phyloP scores from a whole-genome alignment of 441 rosid species.

The Adansonia rubrostipa region DNA sequence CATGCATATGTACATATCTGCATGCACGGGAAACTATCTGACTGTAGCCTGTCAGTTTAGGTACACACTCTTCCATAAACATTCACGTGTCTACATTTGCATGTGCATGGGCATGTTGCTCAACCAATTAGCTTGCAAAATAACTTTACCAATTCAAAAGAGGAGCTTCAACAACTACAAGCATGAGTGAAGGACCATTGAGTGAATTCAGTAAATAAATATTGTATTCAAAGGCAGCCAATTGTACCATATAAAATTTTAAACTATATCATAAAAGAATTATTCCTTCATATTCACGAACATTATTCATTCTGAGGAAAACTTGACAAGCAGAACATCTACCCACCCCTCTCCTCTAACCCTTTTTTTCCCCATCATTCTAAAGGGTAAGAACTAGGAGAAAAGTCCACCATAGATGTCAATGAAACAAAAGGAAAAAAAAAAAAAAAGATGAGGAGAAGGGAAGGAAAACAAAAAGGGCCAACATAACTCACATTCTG shows the following conservation, averaged over 20 bases:
- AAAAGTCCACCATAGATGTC: neutral
- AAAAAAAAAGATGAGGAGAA: neutral
- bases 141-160: constrained; percentile 14
- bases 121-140: neutral
- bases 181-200: constrained; percentile 3
- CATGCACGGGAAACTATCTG: neutral
- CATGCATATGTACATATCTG: neutral
- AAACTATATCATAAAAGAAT: constrained; percentile 4
- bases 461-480: neutral
- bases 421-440: neutral
- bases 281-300: neutral
- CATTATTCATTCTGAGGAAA: neutral
- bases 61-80: neutral
- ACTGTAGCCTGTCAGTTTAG: neutral
- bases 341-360: neutral
- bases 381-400: neutral
- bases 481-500: constrained; percentile 62
- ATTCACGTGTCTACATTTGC: neutral
- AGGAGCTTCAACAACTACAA: neutral
- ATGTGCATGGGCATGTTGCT: neutral
- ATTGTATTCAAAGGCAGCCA: neutral
- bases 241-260: constrained; percentile 2
- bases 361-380: neutral
- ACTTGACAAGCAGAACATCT: neutral
- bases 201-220: neutral